Percentiles rank a stretch among this genome's conserved stretches.
Conservation (phyloP, 768 basidiomycete species). For the Russula lepida region DNA sequence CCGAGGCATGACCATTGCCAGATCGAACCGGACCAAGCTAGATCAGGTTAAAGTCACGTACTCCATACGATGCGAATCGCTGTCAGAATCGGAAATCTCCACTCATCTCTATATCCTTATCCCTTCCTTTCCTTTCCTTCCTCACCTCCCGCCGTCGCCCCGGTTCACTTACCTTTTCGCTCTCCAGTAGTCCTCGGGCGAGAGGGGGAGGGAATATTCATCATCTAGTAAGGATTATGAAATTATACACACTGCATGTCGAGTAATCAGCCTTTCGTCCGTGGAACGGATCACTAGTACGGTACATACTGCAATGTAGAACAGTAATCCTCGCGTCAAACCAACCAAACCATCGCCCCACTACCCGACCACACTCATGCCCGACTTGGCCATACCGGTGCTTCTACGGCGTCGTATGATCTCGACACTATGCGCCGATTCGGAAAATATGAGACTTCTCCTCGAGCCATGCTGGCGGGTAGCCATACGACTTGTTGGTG, state of each 20-base stretch:
- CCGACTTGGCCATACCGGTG: slow-evolving; percentile 15
- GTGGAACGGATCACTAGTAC: not conserved
- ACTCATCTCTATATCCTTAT: slow-evolving; percentile 6
- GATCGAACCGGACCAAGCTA: slow-evolving; percentile 1
- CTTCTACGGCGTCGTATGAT: slow-evolving; percentile 17
- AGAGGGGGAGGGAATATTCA: not conserved
- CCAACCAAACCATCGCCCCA: not conserved
- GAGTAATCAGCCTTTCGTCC: not conserved
- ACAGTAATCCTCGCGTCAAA: slow-evolving; percentile 1
- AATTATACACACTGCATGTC: not conserved
- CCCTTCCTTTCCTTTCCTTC: slow-evolving; percentile 1
- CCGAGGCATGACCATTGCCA: not conserved
- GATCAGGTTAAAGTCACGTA: slow-evolving; percentile 17
- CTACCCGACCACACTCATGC: slow-evolving; percentile 11
- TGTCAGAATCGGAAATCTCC: slow-evolving; percentile 20
- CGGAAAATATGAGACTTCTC: slow-evolving; percentile 18
- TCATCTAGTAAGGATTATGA: not conserved
- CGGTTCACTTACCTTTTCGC: not conserved
- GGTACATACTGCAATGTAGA: not conserved
- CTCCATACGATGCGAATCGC: slow-evolving; percentile 18
- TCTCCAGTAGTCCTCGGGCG: not conserved
- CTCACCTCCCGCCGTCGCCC: slow-evolving; percentile 4
- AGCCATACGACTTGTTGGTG: not conserved
- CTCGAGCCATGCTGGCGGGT: slow-evolving; percentile 13
- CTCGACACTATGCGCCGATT: slow-evolving; percentile 24